phyloP scores from a whole-genome alignment of 805 yeast species.

The Yamadazyma philogaea region DNA sequence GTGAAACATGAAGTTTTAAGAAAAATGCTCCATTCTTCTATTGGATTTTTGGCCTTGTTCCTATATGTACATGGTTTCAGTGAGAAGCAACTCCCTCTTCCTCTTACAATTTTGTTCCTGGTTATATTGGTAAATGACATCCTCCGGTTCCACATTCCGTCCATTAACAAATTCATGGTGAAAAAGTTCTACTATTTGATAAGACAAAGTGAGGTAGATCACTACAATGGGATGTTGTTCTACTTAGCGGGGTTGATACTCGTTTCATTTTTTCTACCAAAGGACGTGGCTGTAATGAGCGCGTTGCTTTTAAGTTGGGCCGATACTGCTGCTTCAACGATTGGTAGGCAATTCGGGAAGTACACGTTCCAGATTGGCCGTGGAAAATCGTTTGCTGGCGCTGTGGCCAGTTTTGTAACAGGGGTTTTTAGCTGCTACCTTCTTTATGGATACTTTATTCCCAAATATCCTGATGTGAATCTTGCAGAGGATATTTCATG shows the following conservation, averaged over 20 bases:
- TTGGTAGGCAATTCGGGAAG: slow-evolving; percentile 84
- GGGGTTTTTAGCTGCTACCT: slow-evolving; percentile 67
- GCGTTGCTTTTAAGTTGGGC: slow-evolving; percentile 90
- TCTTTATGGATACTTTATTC: slow-evolving; percentile 72
- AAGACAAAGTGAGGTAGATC: slow-evolving; percentile 74
- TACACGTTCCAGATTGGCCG: slow-evolving; percentile 73
- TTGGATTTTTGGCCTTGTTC: slow-evolving; percentile 77
- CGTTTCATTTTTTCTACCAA: slow-evolving; percentile 67
- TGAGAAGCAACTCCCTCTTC: slow-evolving; percentile 55
- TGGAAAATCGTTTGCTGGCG: slow-evolving; percentile 86
- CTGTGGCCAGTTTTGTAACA: slow-evolving; percentile 74
- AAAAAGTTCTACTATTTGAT: slow-evolving; percentile 72
- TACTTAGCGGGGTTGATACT: slow-evolving; percentile 75
- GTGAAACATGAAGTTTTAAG: slow-evolving; percentile 87
- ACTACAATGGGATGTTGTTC: slow-evolving; percentile 84
- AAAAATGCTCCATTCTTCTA: slow-evolving; percentile 82
- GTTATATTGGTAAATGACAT: slow-evolving; percentile 62
- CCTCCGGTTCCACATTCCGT: slow-evolving; percentile 57
- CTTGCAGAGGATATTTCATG: slow-evolving; percentile 60
- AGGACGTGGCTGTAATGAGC: slow-evolving; percentile 77
- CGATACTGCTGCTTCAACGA: slow-evolving; percentile 93
- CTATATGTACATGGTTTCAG: slow-evolving; percentile 63
- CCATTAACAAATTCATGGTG: slow-evolving; percentile 67
- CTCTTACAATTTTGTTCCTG: slow-evolving; percentile 54
- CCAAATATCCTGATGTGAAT: slow-evolving; percentile 52